These are phyloP conservation scores for Abortiporus biennis DNA, from an alignment of 1,284 basidiomycete genomes.

Conservation along the genomic window DNA sequence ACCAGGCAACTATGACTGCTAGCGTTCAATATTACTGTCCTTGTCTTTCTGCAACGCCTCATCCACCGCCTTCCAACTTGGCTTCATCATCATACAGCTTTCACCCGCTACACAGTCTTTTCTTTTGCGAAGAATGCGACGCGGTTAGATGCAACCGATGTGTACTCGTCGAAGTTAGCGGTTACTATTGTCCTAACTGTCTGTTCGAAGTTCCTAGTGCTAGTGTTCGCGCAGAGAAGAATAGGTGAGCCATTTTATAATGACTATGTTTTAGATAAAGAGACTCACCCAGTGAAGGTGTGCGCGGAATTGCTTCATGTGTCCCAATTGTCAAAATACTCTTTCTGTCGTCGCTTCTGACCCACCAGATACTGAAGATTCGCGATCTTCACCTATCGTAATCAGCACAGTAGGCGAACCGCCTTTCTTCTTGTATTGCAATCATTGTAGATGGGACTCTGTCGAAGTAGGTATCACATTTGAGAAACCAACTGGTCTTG, in stretches of 20 bases:
- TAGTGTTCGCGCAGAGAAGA: slow-evolving; percentile 93
- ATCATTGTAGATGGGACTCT: slow-evolving; percentile 94
- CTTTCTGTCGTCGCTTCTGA: slow-evolving; percentile 86
- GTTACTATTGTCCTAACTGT: slow-evolving; percentile 97
- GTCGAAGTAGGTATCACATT: slow-evolving; percentile 86
- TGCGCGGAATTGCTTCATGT: slow-evolving; percentile 95
- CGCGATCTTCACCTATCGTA: slow-evolving; percentile 39
- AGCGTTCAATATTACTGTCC: slow-evolving; percentile 68
- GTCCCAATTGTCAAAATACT: slow-evolving; percentile 87
- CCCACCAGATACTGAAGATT: slow-evolving; percentile 60
- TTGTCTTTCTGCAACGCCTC: slow-evolving; percentile 52
- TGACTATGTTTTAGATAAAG: neutral
- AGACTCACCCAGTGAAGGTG: slow-evolving; percentile 60
- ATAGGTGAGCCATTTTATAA: slow-evolving; percentile 59
- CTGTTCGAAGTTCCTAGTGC: slow-evolving; percentile 98
- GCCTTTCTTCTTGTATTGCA: slow-evolving; percentile 89
- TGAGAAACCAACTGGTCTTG: slow-evolving; percentile 94
- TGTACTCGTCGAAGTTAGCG: slow-evolving; percentile 88
- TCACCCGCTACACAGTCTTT: slow-evolving; percentile 80
- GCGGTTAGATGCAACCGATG: slow-evolving; percentile 90
- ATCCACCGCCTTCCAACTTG: slow-evolving; percentile 71
- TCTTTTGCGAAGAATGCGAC: slow-evolving; percentile 99
- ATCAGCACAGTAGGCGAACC: slow-evolving; percentile 66
- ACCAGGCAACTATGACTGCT: slow-evolving; percentile 32
- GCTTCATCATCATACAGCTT: slow-evolving; percentile 71